Evolutionary conservation across 1,139 yeast species (phyloP).

Genomic region (Yarrowia galli): DNA sequence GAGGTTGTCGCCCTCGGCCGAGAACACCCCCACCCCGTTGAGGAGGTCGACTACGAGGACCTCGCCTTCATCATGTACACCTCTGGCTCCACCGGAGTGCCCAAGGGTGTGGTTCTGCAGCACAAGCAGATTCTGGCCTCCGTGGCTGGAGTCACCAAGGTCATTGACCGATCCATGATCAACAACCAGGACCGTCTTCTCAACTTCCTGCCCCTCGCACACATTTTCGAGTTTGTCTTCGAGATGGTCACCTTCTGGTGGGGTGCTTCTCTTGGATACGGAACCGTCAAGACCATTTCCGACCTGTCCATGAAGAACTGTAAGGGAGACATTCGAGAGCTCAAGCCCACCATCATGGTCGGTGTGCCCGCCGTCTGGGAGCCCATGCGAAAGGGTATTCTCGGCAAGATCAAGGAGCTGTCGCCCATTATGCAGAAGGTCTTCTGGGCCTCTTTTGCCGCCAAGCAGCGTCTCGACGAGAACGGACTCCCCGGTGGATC

Average conservation of each 20-base stretch:
- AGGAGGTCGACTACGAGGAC: slow-evolving; percentile 74
- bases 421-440: slow-evolving; percentile 76
- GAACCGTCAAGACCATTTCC: slow-evolving; percentile 88
- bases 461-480: slow-evolving; percentile 67
- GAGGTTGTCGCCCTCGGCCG: slow-evolving; percentile 74
- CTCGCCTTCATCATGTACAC: slow-evolving; percentile 96
- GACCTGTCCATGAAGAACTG: slow-evolving; percentile 84
- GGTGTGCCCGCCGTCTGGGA: slow-evolving; percentile 99
- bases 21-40: slow-evolving; percentile 53
- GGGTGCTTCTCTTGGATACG: slow-evolving; percentile 93
- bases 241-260: slow-evolving; percentile 82
- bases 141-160: slow-evolving; percentile 77
- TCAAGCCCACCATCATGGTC: slow-evolving; percentile 92
- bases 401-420: slow-evolving; percentile 72
- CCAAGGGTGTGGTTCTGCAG: slow-evolving; percentile 92
- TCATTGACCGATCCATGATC: slow-evolving; percentile 64
- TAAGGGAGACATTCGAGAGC: slow-evolving; percentile 84
- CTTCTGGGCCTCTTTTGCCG: slow-evolving; percentile 87
- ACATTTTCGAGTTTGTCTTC: slow-evolving; percentile 89
- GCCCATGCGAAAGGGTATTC: slow-evolving; percentile 88
- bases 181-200: slow-evolving; percentile 70
- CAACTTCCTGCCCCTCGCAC: slow-evolving; percentile 94
- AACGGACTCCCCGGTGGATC: slow-evolving; percentile 78
- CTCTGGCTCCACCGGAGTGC: slow-evolving; percentile 97
- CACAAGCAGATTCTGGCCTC: slow-evolving; percentile 84